Evolutionary conservation across 1,139 yeast species (phyloP).

Genomic region (Yamadazyma membranifaciens): DNA sequence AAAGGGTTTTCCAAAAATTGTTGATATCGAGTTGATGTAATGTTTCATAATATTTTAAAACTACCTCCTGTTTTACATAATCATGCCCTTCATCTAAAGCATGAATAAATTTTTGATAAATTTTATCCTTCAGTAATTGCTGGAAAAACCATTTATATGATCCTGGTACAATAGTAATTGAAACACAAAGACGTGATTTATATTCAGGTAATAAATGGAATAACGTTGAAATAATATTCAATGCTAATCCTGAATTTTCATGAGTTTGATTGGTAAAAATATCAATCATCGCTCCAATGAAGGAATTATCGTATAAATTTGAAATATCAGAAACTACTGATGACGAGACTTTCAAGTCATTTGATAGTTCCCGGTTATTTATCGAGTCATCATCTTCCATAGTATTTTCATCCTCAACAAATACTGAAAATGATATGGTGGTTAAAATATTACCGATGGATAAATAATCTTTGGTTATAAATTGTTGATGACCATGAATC

Average conservation of each 20-base stretch:
- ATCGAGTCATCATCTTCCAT: conserved; percentile 14
- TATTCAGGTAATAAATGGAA: conserved; percentile 29
- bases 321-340: conserved; percentile 11
- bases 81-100: conserved; percentile 16
- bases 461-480: conserved; percentile 19
- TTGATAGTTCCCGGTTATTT: neutral
- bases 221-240: conserved; percentile 26
- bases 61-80: conserved; percentile 18
- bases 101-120: conserved; percentile 17
- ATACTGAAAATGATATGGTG: conserved; percentile 20
- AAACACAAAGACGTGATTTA: conserved; percentile 34
- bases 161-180: conserved; percentile 35
- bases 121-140: conserved; percentile 17
- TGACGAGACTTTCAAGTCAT: conserved; percentile 6
- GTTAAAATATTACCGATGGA: conserved; percentile 24
- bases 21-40: conserved; percentile 9
- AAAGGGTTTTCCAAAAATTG: conserved; percentile 34
- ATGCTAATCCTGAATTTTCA: conserved; percentile 13
- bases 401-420: conserved; percentile 5
- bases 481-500: conserved; percentile 19
- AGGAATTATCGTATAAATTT: conserved; percentile 22
- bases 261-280: conserved; percentile 15
- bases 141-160: conserved; percentile 30
- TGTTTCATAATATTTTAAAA: conserved; percentile 13
- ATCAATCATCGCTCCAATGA: conserved; percentile 23